Evolutionary conservation across 148 eudicot species (phyloP).

Genomic region (Dianthus caryophyllus): DNA sequence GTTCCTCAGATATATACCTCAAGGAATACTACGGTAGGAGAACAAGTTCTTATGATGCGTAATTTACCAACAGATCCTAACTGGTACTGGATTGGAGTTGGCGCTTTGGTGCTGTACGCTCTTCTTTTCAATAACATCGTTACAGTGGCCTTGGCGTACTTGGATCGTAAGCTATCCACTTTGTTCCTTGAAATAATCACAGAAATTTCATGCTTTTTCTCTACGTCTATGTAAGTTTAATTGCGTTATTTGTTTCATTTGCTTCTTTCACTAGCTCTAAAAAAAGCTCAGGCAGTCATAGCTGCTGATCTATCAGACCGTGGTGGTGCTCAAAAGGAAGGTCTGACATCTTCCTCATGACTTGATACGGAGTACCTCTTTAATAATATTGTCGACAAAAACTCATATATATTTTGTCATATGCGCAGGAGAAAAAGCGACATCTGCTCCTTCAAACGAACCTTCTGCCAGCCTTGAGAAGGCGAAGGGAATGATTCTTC

Average conservation of each 20-base stretch:
- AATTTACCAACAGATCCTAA: slow-evolving; percentile 36
- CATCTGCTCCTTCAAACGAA: slow-evolving; percentile 6
- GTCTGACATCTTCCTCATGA: slow-evolving; percentile 20
- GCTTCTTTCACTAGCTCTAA: slow-evolving; percentile 47
- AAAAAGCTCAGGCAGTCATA: slow-evolving; percentile 44
- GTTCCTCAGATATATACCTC: slow-evolving; percentile 36
- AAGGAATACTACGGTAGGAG: slow-evolving; percentile 54
- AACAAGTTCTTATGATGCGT: slow-evolving; percentile 39
- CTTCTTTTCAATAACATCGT: slow-evolving; percentile 57
- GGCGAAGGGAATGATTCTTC: slow-evolving; percentile 88
- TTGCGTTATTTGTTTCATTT: slow-evolving; percentile 10
- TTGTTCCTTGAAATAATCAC: neutral
- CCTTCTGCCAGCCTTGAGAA: slow-evolving; percentile 19
- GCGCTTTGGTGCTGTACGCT: slow-evolving; percentile 50
- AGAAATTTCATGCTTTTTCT: neutral
- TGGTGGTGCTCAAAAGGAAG: slow-evolving; percentile 21
- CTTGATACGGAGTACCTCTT: neutral
- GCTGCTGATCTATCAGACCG: slow-evolving; percentile 29
- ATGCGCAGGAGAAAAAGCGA: slow-evolving; percentile 26
- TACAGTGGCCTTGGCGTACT: slow-evolving; percentile 54
- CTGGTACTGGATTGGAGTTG: slow-evolving; percentile 89
- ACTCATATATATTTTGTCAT: too few species aligned
- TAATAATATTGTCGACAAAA: neutral
- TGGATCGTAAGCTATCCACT: slow-evolving; percentile 54
- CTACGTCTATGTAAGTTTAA: neutral